Percentiles rank a stretch among this genome's conserved stretches.
phyloP scores from a whole-genome alignment of 805 yeast species.

The Myxozyma udenii region DNA sequence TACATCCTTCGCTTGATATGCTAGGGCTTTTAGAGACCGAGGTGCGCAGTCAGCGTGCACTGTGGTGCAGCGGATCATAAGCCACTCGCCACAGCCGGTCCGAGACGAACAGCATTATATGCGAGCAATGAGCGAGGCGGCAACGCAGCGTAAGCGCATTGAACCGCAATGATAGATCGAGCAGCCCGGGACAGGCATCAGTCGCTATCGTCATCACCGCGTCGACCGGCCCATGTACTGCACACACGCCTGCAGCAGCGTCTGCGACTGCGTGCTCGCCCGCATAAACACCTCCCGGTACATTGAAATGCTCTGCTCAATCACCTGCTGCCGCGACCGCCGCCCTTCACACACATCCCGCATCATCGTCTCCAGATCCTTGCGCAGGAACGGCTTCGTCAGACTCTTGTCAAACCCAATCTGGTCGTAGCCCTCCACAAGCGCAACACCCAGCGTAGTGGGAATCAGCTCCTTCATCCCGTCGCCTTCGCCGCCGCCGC shows the following conservation, averaged over 20 bases:
- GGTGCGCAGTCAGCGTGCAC: too few species aligned
- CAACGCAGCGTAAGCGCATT: too few species aligned
- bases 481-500: conserved; percentile 22
- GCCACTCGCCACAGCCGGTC: too few species aligned
- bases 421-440: conserved; percentile 82
- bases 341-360: conserved; percentile 66
- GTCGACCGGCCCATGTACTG: conserved; percentile 1
- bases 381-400: conserved; percentile 84
- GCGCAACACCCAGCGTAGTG: conserved; percentile 75
- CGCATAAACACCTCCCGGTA: conserved; percentile 61
- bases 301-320: conserved; percentile 51
- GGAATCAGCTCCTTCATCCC: conserved; percentile 56
- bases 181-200: too few species aligned
- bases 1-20: too few species aligned
- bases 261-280: conserved; percentile 44
- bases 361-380: conserved; percentile 66
- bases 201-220: too few species aligned
- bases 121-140: too few species aligned
- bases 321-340: conserved; percentile 51
- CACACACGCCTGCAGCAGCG: conserved; percentile 33
- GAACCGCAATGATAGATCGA: too few species aligned
- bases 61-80: too few species aligned
- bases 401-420: conserved; percentile 73
- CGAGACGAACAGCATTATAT: too few species aligned
- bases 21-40: too few species aligned